Evolutionary conservation across 345 rosid species (phyloP), one percentile per base, ranked within the genome.

Genomic region (Gossypium thurberi): DNA sequence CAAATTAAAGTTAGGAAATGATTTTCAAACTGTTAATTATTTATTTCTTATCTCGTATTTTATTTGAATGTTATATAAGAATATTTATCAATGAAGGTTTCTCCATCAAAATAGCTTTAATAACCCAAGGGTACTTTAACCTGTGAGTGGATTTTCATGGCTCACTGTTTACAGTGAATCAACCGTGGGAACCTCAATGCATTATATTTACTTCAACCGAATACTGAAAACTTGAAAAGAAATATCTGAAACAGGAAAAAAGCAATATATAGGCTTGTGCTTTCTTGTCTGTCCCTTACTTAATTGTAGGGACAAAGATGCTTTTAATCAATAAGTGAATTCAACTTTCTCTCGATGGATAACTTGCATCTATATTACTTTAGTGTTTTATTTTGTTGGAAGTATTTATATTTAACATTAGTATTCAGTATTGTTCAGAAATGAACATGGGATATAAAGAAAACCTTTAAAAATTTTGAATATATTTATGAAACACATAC

Each of bases 121-220:
- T 11, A 70, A 25, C 42, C 15, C 62, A 74, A 77, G 69, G 66
- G 74, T 57, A 23, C 71, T 61, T 72, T 81, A 76, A 75, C 59
- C 69, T 74, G 80, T 73, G 11, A 80, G 87, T 84, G 85, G 85
- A 78, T 77, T 55, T 74, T 81, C 74, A 73, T 72, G 80, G 81
- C 74, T 74, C 81, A 79, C 86, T 79, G 67, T 82, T 81, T 42
- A 74, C 9, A 63, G 88, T 70, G 76, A 82, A 74, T 81, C 71
- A 63, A 70, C 69, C 58, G 67, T 68, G 78, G 70, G 73, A 74
- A 72, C 61, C 61, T 69, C 69, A 74, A 64, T 65, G 69, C 72
- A 50, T 73, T 66, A 26, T 64, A 25, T 33, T 33, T 65, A 28
- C 50, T 69, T 75, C 71, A 74, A 66, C 63, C 65, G 67, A 17